These are phyloP conservation scores for Entomortierella beljakovae DNA, from an alignment of 192 early-diverging fungal genomes.

Conservation along the genomic window DNA sequence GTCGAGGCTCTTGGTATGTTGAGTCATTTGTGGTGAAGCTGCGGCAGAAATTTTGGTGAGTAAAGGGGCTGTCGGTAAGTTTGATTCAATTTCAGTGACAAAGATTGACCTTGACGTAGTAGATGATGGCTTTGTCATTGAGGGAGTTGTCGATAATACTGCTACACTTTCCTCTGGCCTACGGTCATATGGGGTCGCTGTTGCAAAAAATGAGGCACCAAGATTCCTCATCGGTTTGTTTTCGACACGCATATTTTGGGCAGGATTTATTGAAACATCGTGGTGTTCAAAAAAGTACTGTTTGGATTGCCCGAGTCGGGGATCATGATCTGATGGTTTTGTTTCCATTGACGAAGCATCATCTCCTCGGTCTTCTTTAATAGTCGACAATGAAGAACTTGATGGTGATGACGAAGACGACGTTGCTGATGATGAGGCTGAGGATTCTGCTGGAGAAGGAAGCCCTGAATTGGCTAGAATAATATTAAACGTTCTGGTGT, in stretches of 20 bases:
- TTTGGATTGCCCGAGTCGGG: not conserved
- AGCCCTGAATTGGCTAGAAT: not conserved
- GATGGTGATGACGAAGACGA: not conserved
- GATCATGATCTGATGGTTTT: not conserved
- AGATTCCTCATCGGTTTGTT: not conserved
- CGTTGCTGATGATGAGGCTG: not conserved
- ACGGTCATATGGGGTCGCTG: not conserved
- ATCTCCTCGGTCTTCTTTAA: not conserved
- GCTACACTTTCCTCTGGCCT: not conserved
- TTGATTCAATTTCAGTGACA: too few species aligned
- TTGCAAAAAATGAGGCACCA: not conserved
- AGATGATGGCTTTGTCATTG: not conserved
- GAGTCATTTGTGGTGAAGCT: not conserved
- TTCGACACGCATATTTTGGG: not conserved
- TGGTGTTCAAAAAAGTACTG: too few species aligned
- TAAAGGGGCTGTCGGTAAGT: not conserved
- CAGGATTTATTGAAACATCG: not conserved
- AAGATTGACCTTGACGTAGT: not conserved
- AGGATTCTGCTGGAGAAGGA: not conserved
- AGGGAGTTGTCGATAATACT: not conserved
- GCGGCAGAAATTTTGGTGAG: not conserved
- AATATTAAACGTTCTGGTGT: not conserved
- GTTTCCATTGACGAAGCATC: not conserved
- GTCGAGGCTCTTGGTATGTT: not conserved
- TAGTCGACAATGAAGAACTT: not conserved